Conservation (phyloP, 176 grass and related monocot genomes). For the Puccinellia tenuiflora region DNA sequence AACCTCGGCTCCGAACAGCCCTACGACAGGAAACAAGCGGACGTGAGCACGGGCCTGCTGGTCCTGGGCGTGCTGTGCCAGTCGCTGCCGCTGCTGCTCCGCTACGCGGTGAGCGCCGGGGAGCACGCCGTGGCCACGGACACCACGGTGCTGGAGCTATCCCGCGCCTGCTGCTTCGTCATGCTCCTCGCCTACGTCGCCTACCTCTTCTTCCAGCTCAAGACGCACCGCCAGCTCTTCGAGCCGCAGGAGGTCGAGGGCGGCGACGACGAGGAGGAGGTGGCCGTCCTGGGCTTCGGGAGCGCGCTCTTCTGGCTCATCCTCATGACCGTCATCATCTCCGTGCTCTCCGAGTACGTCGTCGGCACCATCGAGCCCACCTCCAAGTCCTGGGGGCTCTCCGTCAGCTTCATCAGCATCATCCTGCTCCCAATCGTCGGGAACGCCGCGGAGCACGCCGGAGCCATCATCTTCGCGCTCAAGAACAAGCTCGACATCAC, state of each 20-base stretch:
- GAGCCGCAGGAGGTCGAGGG: constrained; percentile 53
- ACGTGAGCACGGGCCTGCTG: constrained; percentile 68
- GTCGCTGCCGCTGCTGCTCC: constrained; percentile 62
- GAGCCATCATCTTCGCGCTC: constrained; percentile 74
- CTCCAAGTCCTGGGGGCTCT: constrained; percentile 63
- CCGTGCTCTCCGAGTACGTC: constrained; percentile 80
- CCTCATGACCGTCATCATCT: constrained; percentile 63
- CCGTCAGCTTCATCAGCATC: constrained; percentile 79
- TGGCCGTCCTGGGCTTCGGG: constrained; percentile 42
- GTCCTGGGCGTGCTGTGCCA: constrained; percentile 80
- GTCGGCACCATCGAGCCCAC: constrained; percentile 83
- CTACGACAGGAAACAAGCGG: constrained; percentile 71
- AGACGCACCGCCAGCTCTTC: constrained; percentile 85
- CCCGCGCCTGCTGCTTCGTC: constrained; percentile 70
- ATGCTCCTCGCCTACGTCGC: constrained; percentile 80
- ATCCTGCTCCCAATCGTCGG: constrained; percentile 82
- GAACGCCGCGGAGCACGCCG: constrained; percentile 83
- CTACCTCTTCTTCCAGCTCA: constrained; percentile 96
- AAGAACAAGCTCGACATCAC: constrained; percentile 91
- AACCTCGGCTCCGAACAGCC: constrained; percentile 54
- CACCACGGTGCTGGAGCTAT: constrained; percentile 51
- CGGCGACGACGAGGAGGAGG: constrained; percentile 42
- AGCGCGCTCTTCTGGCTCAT: constrained; percentile 71
- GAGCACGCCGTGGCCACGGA: constrained; percentile 25
- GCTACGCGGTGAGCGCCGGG: constrained; percentile 38